Percentiles rank a stretch among this genome's conserved stretches.
These are phyloP conservation scores for Erythrobasidium yunnanense DNA, from an alignment of 768 basidiomycete genomes.

Conservation along the genomic window DNA sequence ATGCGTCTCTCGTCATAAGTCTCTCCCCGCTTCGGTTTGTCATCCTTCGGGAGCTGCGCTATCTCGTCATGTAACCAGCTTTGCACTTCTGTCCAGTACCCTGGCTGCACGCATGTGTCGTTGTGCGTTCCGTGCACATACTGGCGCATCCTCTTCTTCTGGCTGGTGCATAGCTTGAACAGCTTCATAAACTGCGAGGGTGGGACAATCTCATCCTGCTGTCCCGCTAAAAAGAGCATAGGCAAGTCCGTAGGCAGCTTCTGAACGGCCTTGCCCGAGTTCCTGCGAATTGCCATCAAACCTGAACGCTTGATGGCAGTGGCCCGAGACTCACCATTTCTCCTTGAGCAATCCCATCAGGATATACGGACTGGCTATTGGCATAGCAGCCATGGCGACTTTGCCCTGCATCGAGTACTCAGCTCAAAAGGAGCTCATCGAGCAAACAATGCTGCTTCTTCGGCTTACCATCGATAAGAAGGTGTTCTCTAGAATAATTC, in stretches of 20 bases:
- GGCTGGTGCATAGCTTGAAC: slow-evolving; percentile 34
- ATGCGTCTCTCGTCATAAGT: slow-evolving; percentile 12
- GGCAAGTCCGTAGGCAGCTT: slow-evolving; percentile 46
- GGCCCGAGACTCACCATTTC: slow-evolving; percentile 59
- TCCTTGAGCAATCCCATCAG: slow-evolving; percentile 64
- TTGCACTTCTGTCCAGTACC: slow-evolving; percentile 11
- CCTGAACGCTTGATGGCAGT: too few relatives aligned
- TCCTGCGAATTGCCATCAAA: too few relatives aligned
- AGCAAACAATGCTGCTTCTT: not conserved
- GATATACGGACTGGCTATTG: slow-evolving; percentile 59
- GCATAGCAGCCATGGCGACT: slow-evolving; percentile 70
- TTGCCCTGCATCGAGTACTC: slow-evolving; percentile 46
- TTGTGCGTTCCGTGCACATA: slow-evolving; percentile 43
- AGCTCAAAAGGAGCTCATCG: too few relatives aligned
- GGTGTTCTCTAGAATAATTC: slow-evolving; percentile 83
- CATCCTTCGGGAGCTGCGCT: not conserved
- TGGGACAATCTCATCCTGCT: slow-evolving; percentile 61
- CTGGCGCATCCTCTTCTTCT: slow-evolving; percentile 39
- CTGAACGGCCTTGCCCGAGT: slow-evolving; percentile 54
- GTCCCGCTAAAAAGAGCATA: slow-evolving; percentile 71
- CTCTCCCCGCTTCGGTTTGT: slow-evolving; percentile 1
- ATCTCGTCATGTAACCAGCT: slow-evolving; percentile 9
- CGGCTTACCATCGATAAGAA: slow-evolving; percentile 60
- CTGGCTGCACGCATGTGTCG: slow-evolving; percentile 29
- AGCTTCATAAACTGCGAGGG: slow-evolving; percentile 59